These are phyloP conservation scores for Pascua sp. DNA, from an alignment of 1,284 basidiomycete species.

Conservation along the genomic window DNA sequence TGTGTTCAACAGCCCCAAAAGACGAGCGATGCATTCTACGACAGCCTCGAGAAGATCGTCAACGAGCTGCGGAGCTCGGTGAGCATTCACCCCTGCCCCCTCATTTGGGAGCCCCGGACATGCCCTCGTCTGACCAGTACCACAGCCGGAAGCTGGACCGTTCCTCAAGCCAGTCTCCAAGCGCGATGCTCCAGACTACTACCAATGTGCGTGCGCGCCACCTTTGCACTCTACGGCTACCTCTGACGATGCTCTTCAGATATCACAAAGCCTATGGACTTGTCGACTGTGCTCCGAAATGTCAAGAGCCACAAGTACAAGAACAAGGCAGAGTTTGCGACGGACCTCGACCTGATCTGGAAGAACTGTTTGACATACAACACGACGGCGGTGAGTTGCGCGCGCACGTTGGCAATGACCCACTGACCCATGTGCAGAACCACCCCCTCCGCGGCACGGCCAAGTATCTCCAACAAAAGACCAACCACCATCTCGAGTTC, in stretches of 20 bases:
- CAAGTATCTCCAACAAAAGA: conserved; percentile 66
- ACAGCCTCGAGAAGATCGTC: conserved; percentile 80
- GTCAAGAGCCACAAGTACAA: conserved; percentile 88
- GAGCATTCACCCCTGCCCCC: conserved; percentile 26
- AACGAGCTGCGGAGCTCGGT: conserved; percentile 77
- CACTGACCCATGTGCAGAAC: conserved; percentile 45
- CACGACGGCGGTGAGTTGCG: conserved; percentile 67
- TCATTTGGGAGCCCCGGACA: not conserved
- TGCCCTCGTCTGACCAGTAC: not conserved
- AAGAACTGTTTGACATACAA: conserved; percentile 93
- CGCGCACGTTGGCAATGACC: not conserved
- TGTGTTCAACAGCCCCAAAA: conserved; percentile 52
- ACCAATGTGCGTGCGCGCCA: conserved; percentile 59
- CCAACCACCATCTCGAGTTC: conserved; percentile 76
- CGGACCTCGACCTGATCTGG: conserved; percentile 95
- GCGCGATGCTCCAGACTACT: conserved; percentile 83
- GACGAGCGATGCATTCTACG: conserved; percentile 82
- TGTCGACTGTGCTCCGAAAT: conserved; percentile 86
- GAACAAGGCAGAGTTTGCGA: conserved; percentile 86
- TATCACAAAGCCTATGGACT: conserved; percentile 88
- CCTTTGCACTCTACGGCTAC: not conserved
- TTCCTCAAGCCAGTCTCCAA: conserved; percentile 85
- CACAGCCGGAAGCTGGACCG: conserved; percentile 75
- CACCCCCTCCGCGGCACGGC: conserved; percentile 80
- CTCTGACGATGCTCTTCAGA: conserved; percentile 53